These are phyloP conservation scores for Lecanicillium sp. DNA, from an alignment of 2,329 filamentous ascomycete genomes.

Conservation along the genomic window DNA sequence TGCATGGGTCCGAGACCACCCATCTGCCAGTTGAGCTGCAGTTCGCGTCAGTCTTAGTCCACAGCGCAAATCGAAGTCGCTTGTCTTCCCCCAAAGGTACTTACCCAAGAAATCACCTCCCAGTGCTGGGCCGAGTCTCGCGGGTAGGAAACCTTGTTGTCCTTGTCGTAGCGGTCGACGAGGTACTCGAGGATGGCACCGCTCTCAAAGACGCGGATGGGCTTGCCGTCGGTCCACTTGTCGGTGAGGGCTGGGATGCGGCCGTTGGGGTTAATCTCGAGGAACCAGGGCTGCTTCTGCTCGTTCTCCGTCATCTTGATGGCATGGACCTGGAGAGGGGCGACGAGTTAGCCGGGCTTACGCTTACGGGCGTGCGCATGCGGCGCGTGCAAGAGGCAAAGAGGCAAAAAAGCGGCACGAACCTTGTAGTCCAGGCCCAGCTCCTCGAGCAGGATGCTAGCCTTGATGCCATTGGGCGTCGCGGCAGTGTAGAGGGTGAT, in stretches of 20 bases:
- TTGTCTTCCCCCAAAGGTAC: conserved; percentile 15
- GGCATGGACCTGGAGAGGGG: conserved; percentile 36
- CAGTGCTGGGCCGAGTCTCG: conserved; percentile 65
- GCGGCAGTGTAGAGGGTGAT: conserved; percentile 76
- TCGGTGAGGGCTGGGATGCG: conserved; percentile 85
- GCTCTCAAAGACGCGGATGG: conserved; percentile 73
- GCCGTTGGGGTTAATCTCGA: conserved; percentile 88
- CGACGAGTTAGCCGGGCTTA: no score
- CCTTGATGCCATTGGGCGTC: conserved; percentile 87
- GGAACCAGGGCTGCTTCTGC: conserved; percentile 84
- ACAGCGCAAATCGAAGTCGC: neutral
- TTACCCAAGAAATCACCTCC: conserved; percentile 71
- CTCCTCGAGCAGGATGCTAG: conserved; percentile 81
- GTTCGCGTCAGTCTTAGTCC: neutral
- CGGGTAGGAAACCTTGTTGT: conserved; percentile 77
- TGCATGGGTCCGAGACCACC: conserved; percentile 79
- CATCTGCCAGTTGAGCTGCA: conserved; percentile 63
- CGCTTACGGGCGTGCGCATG: neutral
- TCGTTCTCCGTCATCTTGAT: conserved; percentile 67
- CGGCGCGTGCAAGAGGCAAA: neutral
- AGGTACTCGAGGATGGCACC: conserved; percentile 82
- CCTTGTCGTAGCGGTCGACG: conserved; percentile 70
- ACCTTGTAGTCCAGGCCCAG: conserved; percentile 75
- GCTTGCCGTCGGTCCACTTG: conserved; percentile 63
- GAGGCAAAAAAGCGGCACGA: neutral